Base-by-base conservation (phyloP, 495 filamentous ascomycete species). In the Penicillium cosmopolitanum region DNA sequence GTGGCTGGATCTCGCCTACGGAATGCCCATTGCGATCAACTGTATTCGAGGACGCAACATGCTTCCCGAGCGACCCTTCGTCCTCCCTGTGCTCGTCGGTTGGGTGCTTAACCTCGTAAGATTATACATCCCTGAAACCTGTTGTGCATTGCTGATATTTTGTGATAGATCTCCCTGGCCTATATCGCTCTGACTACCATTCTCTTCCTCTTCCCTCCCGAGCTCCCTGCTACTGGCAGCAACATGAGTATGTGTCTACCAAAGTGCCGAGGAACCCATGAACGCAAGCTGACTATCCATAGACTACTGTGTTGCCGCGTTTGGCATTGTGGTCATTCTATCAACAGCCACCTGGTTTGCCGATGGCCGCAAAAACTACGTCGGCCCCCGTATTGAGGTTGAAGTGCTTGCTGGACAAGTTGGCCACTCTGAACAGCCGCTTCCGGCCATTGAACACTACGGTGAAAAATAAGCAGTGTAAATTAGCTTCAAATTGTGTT, bases 141-240 rank as follows among this genome's bases (percentile, higher is more conserved):
- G 0, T n/a, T 5, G 8, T 5, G 21, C 9, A 12, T 38, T n/a
- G 34, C 61, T 65, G 53, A 60, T 50, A 19, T 9, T 10, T 8
- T 25, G 2, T 44, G 2, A 9, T 35, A 86, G 84, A 70, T 92
- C 50, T 87, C 89, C 4, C 71, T 92, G 34, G 73, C 65, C 0
- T 92, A 90, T 66, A 83, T 88, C 21, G 69, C 82, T 21, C 68
- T 91, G 6, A 91, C 88, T 1, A 91, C 88, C 0, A 84, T 92
- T 8, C 77, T 93, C 0, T 93, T 92, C 69, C 79, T 92, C 15
- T 89, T 93, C 72, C 90, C 90, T 4, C 89, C 90, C 0, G 78
- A 75, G 4, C 60, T 90, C 3, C 88, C 87, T 2, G 85, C 85
- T 1, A 87, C 84, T 0, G 85, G 80, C 8, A 84, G 78, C 58